Evolutionary conservation across 106 monocot genomes (phyloP).

Genomic region (Dendrobium chrysotoxum): DNA sequence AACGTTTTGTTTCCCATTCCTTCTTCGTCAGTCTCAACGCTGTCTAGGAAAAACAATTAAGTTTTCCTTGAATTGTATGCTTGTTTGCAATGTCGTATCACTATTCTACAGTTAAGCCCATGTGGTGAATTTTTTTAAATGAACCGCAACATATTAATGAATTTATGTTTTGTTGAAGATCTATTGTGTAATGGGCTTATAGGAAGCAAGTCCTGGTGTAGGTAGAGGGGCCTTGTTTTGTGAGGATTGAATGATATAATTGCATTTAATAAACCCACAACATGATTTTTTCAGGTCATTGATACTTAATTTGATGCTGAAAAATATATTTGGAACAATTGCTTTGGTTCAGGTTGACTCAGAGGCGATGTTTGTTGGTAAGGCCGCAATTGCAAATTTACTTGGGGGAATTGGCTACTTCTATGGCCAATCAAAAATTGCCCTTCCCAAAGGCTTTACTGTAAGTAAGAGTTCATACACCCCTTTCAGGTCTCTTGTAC

Average conservation of each 20-base stretch:
- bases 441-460: constrained; percentile 64
- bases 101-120: too few relatives aligned
- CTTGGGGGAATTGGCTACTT: constrained; percentile 94
- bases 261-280: too few relatives aligned
- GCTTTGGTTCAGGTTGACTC: constrained; percentile 44
- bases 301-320: background rate
- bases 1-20: too few relatives aligned
- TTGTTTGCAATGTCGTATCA: too few relatives aligned
- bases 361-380: constrained; percentile 56
- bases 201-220: background rate
- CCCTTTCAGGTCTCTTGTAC: background rate
- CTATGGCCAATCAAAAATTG: constrained; percentile 89
- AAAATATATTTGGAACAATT: background rate
- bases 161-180: background rate
- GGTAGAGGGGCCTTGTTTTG: background rate
- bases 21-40: too few relatives aligned
- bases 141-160: background rate
- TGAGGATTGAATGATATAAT: background rate
- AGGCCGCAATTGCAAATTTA: constrained; percentile 78
- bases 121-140: background rate
- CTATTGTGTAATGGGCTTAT: background rate
- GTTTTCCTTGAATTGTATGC: too few relatives aligned
- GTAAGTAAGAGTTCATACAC: constrained; percentile 39
- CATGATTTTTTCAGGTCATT: background rate
- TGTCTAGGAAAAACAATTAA: too few relatives aligned